Evolutionary conservation across 352 stramenopile species (phyloP), one percentile per base, ranked within the genome.

Genomic region (Phytophthora lateralis): DNA sequence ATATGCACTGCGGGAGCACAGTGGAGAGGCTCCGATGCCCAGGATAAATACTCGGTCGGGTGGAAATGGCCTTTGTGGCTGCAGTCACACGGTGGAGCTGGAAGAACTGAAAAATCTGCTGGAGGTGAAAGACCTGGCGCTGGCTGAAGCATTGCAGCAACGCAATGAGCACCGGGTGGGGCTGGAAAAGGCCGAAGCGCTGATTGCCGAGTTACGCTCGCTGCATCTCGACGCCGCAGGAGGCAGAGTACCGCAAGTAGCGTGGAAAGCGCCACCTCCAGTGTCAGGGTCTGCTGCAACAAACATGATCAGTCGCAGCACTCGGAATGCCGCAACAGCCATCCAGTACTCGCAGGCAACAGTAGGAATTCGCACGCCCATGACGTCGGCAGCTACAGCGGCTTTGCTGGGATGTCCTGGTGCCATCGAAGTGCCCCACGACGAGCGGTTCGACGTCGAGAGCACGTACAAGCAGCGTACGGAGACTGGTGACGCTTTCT

Each of bases 141-240:
- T 90, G 21, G 81, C 46, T 1, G 80, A 88, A 55, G 78, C 78
- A 11, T 59, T 88, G 11, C 64, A 87, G 15, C 78, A 88, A 49
- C 76, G 80, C 3, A 90, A 84, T 49, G 66, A 80, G 26, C 73
- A 80, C 56, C 78, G 80, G 2, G 55, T 82, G 3, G 65, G 69
- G 51, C 66, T 88, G 20, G 78, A 87, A 26, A 78, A 63, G 14
- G 72, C 76, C 2, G 76, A 84, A 21, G 30, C 55, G 2, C 56
- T 76, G 32, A 64, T 88, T 24, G 64, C 66, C 11, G 76, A 87
- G 20, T 27, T 87, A 3, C 73, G 70, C 2, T 56, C 67, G 7
- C 53, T 75, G 5, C 62, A 71, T 34, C 7, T 74, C 6, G 62
- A 79, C 30, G 52, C 55, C 0, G 53, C 44, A 10, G 60, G 53